These are phyloP conservation scores for Piper longum DNA, from an alignment of 164 flowering plant species.

Conservation along the genomic window DNA sequence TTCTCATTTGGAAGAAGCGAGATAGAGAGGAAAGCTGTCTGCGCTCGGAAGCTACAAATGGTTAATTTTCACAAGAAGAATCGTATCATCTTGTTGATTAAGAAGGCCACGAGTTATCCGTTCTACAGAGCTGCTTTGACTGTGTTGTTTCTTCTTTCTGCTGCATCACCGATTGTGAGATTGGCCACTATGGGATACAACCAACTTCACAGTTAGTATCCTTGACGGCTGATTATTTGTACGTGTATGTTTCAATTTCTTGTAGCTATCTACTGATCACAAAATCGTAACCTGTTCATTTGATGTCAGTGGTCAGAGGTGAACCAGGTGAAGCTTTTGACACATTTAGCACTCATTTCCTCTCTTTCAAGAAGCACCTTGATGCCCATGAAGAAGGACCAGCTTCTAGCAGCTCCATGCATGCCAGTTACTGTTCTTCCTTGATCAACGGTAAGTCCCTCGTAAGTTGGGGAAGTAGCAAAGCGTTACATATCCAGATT, in stretches of 20 bases:
- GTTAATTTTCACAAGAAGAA: background rate
- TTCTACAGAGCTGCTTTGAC: background rate
- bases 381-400: constrained; percentile 3
- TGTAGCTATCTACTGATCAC: too few relatives aligned
- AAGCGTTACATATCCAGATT: too few relatives aligned
- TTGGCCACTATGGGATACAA: background rate
- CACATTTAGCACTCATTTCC: background rate
- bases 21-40: background rate
- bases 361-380: background rate
- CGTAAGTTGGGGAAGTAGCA: too few relatives aligned
- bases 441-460: constrained; percentile 1
- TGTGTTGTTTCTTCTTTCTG: background rate
- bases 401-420: background rate
- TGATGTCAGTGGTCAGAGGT: background rate
- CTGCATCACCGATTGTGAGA: background rate
- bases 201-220: background rate
- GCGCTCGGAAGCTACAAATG: background rate
- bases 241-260: background rate
- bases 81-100: background rate
- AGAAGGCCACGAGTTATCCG: background rate
- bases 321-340: background rate
- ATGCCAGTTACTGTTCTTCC: constrained; percentile 3
- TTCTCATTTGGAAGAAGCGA: background rate
- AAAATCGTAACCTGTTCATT: background rate
- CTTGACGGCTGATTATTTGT: too few relatives aligned